Base-by-base conservation (phyloP, 805 yeast genomes). In the Schizosaccharomyces osmophilus region DNA sequence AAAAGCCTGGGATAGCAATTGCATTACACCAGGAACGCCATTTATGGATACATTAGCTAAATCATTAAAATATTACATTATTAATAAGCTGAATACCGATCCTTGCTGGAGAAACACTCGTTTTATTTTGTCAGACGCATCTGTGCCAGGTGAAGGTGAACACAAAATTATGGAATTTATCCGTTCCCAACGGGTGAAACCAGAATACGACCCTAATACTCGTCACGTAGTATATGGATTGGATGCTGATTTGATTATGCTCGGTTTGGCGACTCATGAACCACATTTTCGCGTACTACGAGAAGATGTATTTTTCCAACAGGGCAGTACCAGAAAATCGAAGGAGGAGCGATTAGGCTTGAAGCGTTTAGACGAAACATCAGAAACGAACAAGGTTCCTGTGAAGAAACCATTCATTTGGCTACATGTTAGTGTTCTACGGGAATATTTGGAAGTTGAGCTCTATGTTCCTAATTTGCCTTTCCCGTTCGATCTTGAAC, bases 121-220 rank as follows among this genome's bases (percentile, higher is more conserved):
- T 71, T 88, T 93, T 5, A 85, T 93, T 29, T 83, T 93, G 58
- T 84, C 95, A 68, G 99, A 90, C 70, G 95, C 96, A 39, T 83
- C 95, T 0, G 97, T 90, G 15, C 98, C 99, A 1, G 99, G 99
- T 64, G 99, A 93, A 77, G 99, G 99, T 70, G 99, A 93, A 72
- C 99, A 93, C 74, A 93, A 93, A 71, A 83, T 93, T 67, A 93
- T 93, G 98, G 88, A 85, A 68, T 93, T 89, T 70, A 85, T 93
- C 62, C 80, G 99, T 68, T 80, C 86, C 54, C 97, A 89, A 70
- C 78, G 97, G 66, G 79, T 84, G 51, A 93, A 85, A 66, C 86
- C 94, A 0, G 82, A 82, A 68, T 86, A 90, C 71, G 80, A 87
- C 68, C 95, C 97, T 61, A 90, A 93, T 70, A 89, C 96, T 1